These are phyloP conservation scores for Lasiodiplodia gonubiensis DNA, from an alignment of 2,329 filamentous ascomycete genomes.

Conservation along the genomic window DNA sequence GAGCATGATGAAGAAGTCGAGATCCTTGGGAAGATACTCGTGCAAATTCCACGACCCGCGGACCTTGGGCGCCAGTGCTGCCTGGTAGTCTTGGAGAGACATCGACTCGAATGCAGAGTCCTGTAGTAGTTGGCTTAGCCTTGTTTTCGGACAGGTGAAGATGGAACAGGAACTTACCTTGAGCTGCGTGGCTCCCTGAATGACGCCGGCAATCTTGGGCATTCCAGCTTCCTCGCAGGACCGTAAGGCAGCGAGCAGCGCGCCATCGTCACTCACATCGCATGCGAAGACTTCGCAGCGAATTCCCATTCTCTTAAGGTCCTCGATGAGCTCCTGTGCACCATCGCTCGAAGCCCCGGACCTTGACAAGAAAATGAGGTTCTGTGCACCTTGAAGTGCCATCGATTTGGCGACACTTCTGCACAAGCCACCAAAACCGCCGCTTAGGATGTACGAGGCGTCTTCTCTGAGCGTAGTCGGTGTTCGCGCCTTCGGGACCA, in stretches of 20 bases:
- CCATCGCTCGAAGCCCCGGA: constrained; percentile 35
- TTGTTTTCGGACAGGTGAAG: neutral
- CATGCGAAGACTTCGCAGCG: constrained; percentile 14
- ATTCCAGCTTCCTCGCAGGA: constrained; percentile 6
- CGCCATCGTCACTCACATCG: constrained; percentile 22
- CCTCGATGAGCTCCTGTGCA: neutral
- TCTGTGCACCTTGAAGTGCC: constrained; percentile 35
- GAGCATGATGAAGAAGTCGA: constrained; percentile 40
- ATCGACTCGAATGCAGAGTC: constrained; percentile 26
- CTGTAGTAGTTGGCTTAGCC: constrained; percentile 27
- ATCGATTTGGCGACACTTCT: constrained; percentile 38
- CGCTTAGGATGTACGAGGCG: constrained; percentile 36
- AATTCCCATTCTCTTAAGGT: constrained; percentile 8
- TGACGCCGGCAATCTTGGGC: constrained; percentile 35
- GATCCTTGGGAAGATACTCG: constrained; percentile 27
- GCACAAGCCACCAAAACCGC: constrained; percentile 39
- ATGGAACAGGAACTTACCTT: constrained; percentile 2
- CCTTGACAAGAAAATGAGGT: constrained; percentile 37
- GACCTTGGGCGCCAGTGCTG: constrained; percentile 39
- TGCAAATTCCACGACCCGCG: constrained; percentile 42
- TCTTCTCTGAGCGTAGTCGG: constrained; percentile 1
- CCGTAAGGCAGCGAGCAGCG: neutral
- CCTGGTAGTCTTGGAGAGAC: constrained; percentile 30
- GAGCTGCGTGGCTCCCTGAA: constrained; percentile 39
- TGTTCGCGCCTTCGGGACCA: constrained; percentile 7